Base-by-base conservation (phyloP, 257 asterid species). In the Coffea eugenioides region DNA sequence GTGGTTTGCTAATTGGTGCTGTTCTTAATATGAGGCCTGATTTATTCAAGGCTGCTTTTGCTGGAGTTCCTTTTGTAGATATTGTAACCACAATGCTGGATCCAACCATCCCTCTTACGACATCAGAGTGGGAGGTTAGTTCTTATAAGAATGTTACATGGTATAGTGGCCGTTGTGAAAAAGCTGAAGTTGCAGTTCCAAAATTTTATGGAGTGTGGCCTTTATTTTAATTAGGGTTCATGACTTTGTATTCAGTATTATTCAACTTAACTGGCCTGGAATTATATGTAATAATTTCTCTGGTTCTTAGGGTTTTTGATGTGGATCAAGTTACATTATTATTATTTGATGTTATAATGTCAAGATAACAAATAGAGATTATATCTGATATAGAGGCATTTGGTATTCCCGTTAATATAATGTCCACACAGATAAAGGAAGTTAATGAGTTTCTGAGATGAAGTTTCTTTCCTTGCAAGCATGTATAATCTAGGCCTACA, bases 111-210 rank as follows among this genome's bases (percentile, higher is more conserved):
- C 99, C 99, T 83, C 95, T 95, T 57, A 95, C 99, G 76, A 95
- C 98, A 74, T 91, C 98, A 57, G 99, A 95, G 86, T 95, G 99
- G 99, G 97, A 92, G 99, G 99, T 93, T 56, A 84, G 93, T 72
- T 62, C 77, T 62, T 36, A 5, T 20, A 3, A 46, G 69, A 10
- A 57, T 75, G 64, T 66, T 59, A 21, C 45, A 41, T 73, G 48
- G 15, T 59, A 11, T 13, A 11, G 45, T n/a, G 49, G 41, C 71
- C 43, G 49, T 76, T 81, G 9, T 73, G 76, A 62, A 23, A 25
- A 25, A 62, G 36, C 4, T 62, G 2, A 62, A 45, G 45, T 15
- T 41, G 46, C 20, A 46, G 75, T 75, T 59, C 39, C 2, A 2
- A 75, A 75, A 75, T 52, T 16, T 23, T 75, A 39, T 41, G 25